A percentile compares a stretch with the other conserved stretches of the same genome.
Conservation (phyloP, 139 green algal species). For the Penium margaritaceum region DNA sequence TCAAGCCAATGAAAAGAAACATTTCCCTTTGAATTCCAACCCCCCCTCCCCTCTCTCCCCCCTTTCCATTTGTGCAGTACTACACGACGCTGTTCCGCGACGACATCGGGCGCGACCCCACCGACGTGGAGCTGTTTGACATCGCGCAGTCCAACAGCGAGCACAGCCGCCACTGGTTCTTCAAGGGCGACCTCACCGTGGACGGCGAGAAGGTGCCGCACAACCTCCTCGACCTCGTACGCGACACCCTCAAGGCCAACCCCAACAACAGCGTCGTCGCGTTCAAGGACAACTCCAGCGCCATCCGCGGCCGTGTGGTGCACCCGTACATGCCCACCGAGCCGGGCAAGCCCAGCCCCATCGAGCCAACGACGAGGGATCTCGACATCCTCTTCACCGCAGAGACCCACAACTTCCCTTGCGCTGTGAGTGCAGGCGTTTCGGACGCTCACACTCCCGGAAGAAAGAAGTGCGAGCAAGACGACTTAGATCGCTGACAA, state of each 20-base stretch:
- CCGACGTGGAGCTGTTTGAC: slow-evolving; percentile 98
- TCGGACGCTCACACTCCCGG: too few species aligned
- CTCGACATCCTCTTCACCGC: slow-evolving; percentile 96
- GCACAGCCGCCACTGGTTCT: slow-evolving; percentile 81
- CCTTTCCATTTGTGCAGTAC: slow-evolving; percentile 33
- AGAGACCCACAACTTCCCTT: slow-evolving; percentile 99
- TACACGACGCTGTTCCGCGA: slow-evolving; percentile 57
- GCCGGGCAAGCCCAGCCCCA: slow-evolving; percentile 61
- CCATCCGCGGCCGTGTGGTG: neutral
- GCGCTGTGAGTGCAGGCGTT: slow-evolving; percentile 53
- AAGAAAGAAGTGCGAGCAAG: too few species aligned
- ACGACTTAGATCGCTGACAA: too few species aligned
- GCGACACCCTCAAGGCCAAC: slow-evolving; percentile 62
- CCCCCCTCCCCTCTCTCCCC: neutral
- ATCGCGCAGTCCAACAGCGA: slow-evolving; percentile 91
- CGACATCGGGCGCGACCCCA: slow-evolving; percentile 88
- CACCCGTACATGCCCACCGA: slow-evolving; percentile 63
- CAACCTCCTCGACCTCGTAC: slow-evolving; percentile 78
- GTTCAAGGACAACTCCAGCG: slow-evolving; percentile 95
- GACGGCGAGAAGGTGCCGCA: slow-evolving; percentile 66
- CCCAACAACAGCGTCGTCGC: slow-evolving; percentile 88
- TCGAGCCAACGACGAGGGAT: slow-evolving; percentile 66
- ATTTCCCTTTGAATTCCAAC: slow-evolving; percentile 52
- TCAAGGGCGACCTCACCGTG: slow-evolving; percentile 68
- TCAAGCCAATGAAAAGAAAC: too few species aligned